These are phyloP conservation scores for Kwoniella botswanensis DNA, from an alignment of 768 basidiomycete genomes.

Conservation along the genomic window DNA sequence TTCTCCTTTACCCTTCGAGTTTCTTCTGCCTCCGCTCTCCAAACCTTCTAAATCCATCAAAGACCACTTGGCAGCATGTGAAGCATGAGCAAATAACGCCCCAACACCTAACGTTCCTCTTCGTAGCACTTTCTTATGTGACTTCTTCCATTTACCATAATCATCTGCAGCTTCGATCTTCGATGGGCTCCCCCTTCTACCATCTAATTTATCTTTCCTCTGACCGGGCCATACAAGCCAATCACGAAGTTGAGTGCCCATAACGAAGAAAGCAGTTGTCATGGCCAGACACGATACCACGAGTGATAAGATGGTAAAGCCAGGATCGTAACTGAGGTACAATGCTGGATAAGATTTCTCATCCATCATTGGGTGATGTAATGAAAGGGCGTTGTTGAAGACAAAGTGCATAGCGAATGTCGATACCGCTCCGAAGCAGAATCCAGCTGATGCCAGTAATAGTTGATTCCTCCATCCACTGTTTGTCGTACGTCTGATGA, in stretches of 20 bases:
- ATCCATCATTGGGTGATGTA: constrained; percentile 46
- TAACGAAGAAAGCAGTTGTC: constrained; percentile 57
- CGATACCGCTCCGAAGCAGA: constrained; percentile 57
- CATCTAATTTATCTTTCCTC: constrained; percentile 14
- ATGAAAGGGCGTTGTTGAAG: constrained; percentile 57
- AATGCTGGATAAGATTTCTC: constrained; percentile 28
- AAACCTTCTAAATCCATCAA: constrained; percentile 24
- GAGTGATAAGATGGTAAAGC: constrained; percentile 56
- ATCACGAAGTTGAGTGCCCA: constrained; percentile 54
- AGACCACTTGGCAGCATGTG: constrained; percentile 44
- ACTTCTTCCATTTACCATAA: constrained; percentile 46
- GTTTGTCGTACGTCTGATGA: constrained; percentile 58
- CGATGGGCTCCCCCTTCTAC: constrained; percentile 15
- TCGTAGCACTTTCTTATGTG: constrained; percentile 31
- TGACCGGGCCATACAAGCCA: constrained; percentile 35
- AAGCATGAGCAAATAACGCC: constrained; percentile 33
- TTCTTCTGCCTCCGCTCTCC: background rate
- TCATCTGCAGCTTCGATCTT: constrained; percentile 33
- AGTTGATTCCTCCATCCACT: constrained; percentile 52
- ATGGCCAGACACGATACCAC: constrained; percentile 54
- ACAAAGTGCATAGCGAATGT: constrained; percentile 60
- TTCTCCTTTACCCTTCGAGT: background rate
- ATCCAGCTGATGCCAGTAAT: constrained; percentile 52
- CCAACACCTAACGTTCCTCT: constrained; percentile 33
- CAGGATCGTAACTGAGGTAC: constrained; percentile 53